phyloP scores from a whole-genome alignment of 331 rosid genomes.

The Dryas integrifolia region DNA sequence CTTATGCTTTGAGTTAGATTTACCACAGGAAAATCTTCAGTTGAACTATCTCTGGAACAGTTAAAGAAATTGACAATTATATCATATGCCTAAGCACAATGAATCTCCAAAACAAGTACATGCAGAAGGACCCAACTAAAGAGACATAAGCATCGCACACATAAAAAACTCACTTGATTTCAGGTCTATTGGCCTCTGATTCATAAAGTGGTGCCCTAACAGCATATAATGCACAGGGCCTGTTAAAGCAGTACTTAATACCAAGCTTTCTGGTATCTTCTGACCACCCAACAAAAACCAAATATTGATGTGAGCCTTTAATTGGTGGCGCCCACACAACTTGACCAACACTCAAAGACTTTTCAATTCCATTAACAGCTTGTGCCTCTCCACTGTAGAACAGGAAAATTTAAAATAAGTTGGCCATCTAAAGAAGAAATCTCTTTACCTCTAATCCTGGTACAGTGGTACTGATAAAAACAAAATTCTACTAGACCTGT shows the following conservation, averaged over 20 bases:
- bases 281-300: conserved; percentile 95
- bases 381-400: conserved; percentile 70
- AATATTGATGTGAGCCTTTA: conserved; percentile 47
- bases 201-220: conserved; percentile 45
- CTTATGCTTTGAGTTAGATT: conserved; percentile 63
- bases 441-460: conserved; percentile 19
- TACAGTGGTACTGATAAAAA: conserved; percentile 7
- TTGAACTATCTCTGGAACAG: conserved; percentile 52
- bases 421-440: conserved; percentile 1
- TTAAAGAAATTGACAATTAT: neutral
- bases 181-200: conserved; percentile 50
- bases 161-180: conserved; percentile 48
- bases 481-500: conserved; percentile 45
- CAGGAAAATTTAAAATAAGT: conserved; percentile 17
- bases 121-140: conserved; percentile 18
- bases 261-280: conserved; percentile 80
- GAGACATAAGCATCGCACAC: conserved; percentile 21
- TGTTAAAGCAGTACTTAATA: conserved; percentile 77
- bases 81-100: neutral
- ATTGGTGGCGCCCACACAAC: conserved; percentile 84
- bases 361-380: conserved; percentile 67
- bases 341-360: conserved; percentile 82
- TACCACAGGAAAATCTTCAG: conserved; percentile 43
- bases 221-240: conserved; percentile 79
- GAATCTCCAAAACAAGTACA: conserved; percentile 6